Evolutionary conservation across 257 asterid species (phyloP), one percentile per base, ranked within the genome.

Genomic region (Nemophila menziesii): DNA sequence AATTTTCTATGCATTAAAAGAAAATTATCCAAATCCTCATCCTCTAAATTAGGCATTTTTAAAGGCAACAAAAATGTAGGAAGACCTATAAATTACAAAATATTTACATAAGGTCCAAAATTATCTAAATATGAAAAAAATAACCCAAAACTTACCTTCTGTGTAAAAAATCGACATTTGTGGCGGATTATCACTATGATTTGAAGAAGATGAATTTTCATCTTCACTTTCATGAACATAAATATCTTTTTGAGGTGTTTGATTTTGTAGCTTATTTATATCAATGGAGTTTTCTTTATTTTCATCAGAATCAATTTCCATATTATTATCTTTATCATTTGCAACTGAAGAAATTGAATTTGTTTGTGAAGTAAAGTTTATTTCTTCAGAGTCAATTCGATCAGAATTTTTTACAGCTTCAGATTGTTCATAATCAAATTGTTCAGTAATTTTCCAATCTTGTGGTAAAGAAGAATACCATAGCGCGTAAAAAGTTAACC

Each of bases 11-110:
- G 93, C 55, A 26, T 55, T 39, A 21, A 33, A 44, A 71, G 14
- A 41, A 62, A 54, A 51, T 75, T 74, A 65, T 84, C 93, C 65
- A 66, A 54, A 48, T 59, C 58, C 20, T 78, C 85, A 70, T n/a
- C n/a, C n/a, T 62, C 56, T 56, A 75, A 67, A 55, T 22, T 29
- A 27, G 85, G 84, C 52, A 80, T 55, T 43, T 74, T 71, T 58
- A 80, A 45, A 67, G 98, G 95, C 73, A 89, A 62, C 23, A 84
- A 48, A 92, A 93, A 80, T 44, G 79, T 63, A 16, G 93, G 92
- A 40, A 84, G 67, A 57, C 90, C 95, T 87, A 52, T 22, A 22
- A 38, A 38, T 5, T 13, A 38, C 23, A 41, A 5, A 41, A 17
- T 0, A 41, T 17, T 24, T 41, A n/a, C 45, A 15, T 15, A 22